Base-by-base conservation (phyloP, 2,329 filamentous ascomycete species). In the Claviceps quebecensis region DNA sequence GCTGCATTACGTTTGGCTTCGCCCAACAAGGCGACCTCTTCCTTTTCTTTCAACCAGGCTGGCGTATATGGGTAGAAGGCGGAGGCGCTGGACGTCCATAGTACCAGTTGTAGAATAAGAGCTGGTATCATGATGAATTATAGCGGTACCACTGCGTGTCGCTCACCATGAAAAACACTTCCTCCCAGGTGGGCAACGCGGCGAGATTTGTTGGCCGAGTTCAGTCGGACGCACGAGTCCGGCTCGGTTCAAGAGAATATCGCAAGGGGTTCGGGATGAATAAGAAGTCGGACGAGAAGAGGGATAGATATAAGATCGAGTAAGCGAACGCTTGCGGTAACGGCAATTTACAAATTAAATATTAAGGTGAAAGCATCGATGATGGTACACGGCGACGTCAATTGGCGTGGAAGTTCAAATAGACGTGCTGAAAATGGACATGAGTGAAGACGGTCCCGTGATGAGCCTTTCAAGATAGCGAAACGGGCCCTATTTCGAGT, bases 31-130 rank as follows among this genome's bases (percentile, higher is more conserved):
- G 46, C 54, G 49, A 53, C 52, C 48, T 60, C 58, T 37, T 63
- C 61, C 48, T 63, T 50, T 48, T 66, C 60, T 46, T 60, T 51
- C 46, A 60, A 56, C 67, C 67, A 69, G 51, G 53, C 52, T 8
- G 73, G 72, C 22, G 59, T 61, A 59, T 69, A 76, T 4, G 71
- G 71, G 47, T 64, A 73, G 60, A 79, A 75, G 49, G 76, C 76
- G 49, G 69, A 62, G 51, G 67, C 67, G 48, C 67, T 62, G 40
- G 70, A 65, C 51, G 69, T 65, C 65, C 71, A 76, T 60, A 78
- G 60, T 57, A 72, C 68, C 60, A 79, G 61, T 59, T 72, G 71
- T 53, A 72, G 58, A 53, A 69, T 49, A 44, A 62, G 55, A 50
- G 60, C 56, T 48, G 66, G 59, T 56, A 67, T 67, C 74, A 77